Base-by-base conservation (phyloP, 768 basidiomycete genomes). In the Kwoniella dejecticola region DNA sequence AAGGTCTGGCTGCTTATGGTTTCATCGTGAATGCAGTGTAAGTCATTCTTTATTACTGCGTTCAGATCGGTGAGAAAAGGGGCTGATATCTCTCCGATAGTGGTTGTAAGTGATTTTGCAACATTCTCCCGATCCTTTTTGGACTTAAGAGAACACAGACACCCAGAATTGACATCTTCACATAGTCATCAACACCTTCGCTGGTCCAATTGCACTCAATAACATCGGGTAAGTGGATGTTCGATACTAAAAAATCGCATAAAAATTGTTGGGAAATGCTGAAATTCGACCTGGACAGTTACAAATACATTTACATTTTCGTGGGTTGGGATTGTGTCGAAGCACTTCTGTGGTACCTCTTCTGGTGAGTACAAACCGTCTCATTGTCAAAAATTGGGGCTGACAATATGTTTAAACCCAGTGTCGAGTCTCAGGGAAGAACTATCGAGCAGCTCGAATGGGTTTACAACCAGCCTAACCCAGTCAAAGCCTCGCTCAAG, bases 1-100 rank as follows among this genome's bases (percentile, higher is more conserved):
- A 86, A 72, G 85, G 85, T 59, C 84, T 87, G 81, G 84, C 84
- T 3, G 70, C 84, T 78, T 85, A 79, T 60, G 83, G 71, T 24
- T 61, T 74, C 50, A 71, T 76, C 33, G 65, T 69, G 57, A 62
- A 62, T 46, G 58, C 64, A 21, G 60, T 77, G 33, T 36, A 36
- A 36, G 33, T 36, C 33, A 36, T 36, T 36, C 33, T 36, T 15
- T 36, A 7, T 15, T 15, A 36, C 7, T 36, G 33, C n/a, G n/a
- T n/a, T n/a, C n/a, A n/a, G n/a, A n/a, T n/a, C n/a, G n/a, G n/a
- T n/a, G n/a, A n/a, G n/a, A n/a, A n/a, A n/a, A n/a, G n/a, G n/a
- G n/a, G n/a, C n/a, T n/a, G n/a, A n/a, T n/a, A n/a, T n/a, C n/a
- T n/a, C n/a, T n/a, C n/a, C n/a, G n/a, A 7, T 36, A 36, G 33